phyloP scores from a whole-genome alignment of 352 stramenopile genomes.

The Globisporangium viniferum region DNA sequence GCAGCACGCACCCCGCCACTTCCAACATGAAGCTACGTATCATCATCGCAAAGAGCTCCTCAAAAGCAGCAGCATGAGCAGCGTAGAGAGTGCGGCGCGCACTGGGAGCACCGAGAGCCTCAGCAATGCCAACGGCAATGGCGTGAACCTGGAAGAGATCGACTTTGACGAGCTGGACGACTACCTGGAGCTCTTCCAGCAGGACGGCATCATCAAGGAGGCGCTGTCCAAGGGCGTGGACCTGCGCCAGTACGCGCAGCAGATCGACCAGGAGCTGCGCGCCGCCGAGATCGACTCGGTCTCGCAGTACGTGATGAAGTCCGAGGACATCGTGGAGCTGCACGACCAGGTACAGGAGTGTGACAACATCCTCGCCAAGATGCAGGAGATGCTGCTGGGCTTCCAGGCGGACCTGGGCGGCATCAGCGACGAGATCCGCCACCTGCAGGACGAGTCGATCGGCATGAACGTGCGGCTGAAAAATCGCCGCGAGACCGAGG shows the following conservation, averaged over 20 bases:
- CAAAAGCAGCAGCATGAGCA: slow-evolving; percentile 9
- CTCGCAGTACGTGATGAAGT: slow-evolving; percentile 85
- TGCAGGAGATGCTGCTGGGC: slow-evolving; percentile 97
- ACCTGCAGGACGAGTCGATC: slow-evolving; percentile 95
- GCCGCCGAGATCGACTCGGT: slow-evolving; percentile 83
- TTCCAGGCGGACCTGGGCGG: slow-evolving; percentile 98
- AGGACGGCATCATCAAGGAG: slow-evolving; percentile 92
- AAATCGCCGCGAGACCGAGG: slow-evolving; percentile 94
- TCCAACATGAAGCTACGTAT: slow-evolving; percentile 6
- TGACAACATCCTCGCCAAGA: slow-evolving; percentile 94
- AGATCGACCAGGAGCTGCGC: slow-evolving; percentile 89
- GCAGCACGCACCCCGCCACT: not conserved
- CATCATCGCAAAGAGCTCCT: not conserved
- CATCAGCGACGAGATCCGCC: slow-evolving; percentile 97
- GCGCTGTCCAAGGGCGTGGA: slow-evolving; percentile 90
- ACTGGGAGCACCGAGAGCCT: not conserved
- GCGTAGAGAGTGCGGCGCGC: not conserved
- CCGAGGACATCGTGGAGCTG: slow-evolving; percentile 88
- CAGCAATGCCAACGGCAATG: slow-evolving; percentile 4
- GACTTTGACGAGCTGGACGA: slow-evolving; percentile 93
- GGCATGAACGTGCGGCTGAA: slow-evolving; percentile 92
- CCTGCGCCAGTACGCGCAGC: slow-evolving; percentile 85
- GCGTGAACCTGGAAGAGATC: slow-evolving; percentile 84
- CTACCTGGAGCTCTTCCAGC: slow-evolving; percentile 93
- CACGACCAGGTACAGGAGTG: slow-evolving; percentile 95